phyloP scores from a whole-genome alignment of 2,329 filamentous ascomycete genomes.

The Sclerotinia trifoliorum region DNA sequence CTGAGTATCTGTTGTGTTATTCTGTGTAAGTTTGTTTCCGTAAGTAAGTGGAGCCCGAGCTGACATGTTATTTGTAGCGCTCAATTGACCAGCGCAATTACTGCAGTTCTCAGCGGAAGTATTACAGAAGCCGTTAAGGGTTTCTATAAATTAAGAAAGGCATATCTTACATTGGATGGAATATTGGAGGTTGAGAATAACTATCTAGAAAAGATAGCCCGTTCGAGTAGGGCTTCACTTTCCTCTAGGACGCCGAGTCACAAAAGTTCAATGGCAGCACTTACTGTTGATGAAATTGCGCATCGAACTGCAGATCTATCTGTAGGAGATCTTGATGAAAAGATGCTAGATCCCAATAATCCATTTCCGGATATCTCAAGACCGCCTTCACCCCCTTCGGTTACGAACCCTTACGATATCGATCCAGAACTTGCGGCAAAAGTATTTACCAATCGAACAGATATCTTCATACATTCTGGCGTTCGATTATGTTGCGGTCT shows the following conservation, averaged over 20 bases:
- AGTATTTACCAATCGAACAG: conserved; percentile 71
- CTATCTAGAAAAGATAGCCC: conserved; percentile 42
- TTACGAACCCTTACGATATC: conserved; percentile 31
- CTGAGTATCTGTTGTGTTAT: conserved; percentile 81
- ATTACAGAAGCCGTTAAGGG: conserved; percentile 86
- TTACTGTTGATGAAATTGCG: conserved; percentile 12
- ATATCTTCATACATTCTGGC: conserved; percentile 86
- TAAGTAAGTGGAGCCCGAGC: conserved; percentile 15
- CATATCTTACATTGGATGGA: conserved; percentile 76
- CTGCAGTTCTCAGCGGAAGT: conserved; percentile 88
- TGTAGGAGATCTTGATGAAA: conserved; percentile 7
- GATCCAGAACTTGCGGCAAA: conserved; percentile 51
- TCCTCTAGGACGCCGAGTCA: conserved; percentile 16
- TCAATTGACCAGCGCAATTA: conserved; percentile 84
- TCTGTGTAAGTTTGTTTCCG: conserved; percentile 47
- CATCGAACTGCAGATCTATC: conserved; percentile 3
- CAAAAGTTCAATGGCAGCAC: not conserved
- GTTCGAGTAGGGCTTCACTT: conserved; percentile 26
- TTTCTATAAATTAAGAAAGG: conserved; percentile 90
- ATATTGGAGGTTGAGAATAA: conserved; percentile 74
- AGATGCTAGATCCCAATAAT: not conserved
- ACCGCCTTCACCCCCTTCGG: conserved; percentile 17
- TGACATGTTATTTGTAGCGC: conserved; percentile 49
- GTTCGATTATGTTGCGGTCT: conserved; percentile 88
- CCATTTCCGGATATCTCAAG: conserved; percentile 8